These are phyloP conservation scores for Pleurotus djamor DNA, from an alignment of 768 basidiomycete species.

Conservation along the genomic window DNA sequence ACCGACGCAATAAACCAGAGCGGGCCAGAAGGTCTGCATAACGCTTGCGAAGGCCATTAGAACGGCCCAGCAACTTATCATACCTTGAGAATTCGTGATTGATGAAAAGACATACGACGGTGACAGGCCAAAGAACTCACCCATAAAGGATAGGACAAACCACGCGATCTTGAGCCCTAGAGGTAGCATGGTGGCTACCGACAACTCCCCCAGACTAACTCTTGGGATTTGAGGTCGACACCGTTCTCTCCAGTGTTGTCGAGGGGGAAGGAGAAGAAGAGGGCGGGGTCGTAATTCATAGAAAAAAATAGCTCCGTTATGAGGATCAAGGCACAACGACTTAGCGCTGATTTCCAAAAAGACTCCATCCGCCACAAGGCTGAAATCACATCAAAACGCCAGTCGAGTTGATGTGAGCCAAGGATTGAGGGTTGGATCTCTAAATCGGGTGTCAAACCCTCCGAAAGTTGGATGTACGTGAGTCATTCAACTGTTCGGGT, in stretches of 20 bases:
- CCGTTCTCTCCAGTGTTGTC: not conserved
- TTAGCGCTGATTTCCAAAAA: not conserved
- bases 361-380: constrained; percentile 6
- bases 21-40: constrained; percentile 44
- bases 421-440: not conserved
- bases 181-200: constrained; percentile 42
- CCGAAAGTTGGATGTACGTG: not conserved
- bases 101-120: not conserved
- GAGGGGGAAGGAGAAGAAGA: not conserved
- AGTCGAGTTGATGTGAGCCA: not conserved
- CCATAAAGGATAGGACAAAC: constrained; percentile 55
- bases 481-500: not conserved
- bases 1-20: constrained; percentile 45
- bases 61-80: constrained; percentile 47
- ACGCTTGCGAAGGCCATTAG: constrained; percentile 42
- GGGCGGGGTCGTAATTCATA: not conserved
- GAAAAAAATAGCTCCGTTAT: not conserved
- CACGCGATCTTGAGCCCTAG: constrained; percentile 55
- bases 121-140: constrained; percentile 26
- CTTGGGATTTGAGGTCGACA: not conserved
- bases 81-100: constrained; percentile 38
- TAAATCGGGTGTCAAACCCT: not conserved
- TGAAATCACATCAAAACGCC: constrained; percentile 7
- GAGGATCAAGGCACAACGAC: not conserved
- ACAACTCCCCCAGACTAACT: not conserved